Evolutionary conservation across 345 rosid genomes (phyloP).

Genomic region (Combretum micranthum): DNA sequence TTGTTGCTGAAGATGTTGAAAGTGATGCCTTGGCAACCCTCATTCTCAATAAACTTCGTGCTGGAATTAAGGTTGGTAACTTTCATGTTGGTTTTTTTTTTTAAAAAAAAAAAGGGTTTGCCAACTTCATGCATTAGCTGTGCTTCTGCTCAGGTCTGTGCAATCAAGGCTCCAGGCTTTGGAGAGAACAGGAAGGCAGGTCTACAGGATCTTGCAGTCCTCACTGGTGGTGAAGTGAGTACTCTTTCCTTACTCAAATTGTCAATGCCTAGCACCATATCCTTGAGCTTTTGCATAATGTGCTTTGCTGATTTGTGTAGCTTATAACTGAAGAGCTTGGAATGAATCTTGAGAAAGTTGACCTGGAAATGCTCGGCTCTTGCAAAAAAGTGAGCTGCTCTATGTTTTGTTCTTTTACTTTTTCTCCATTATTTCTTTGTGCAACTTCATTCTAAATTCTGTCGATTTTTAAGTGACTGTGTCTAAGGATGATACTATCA

Average conservation of each 20-base stretch:
- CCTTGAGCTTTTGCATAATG: not conserved
- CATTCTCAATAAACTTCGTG: constrained; percentile 88
- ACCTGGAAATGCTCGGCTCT: constrained; percentile 71
- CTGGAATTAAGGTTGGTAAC: constrained; percentile 76
- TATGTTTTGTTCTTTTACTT: not conserved
- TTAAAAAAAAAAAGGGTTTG: not conserved
- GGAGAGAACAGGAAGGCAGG: constrained; percentile 90
- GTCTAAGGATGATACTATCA: constrained; percentile 85
- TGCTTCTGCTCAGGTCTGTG: constrained; percentile 54
- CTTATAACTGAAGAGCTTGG: constrained; percentile 93
- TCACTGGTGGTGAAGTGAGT: constrained; percentile 87
- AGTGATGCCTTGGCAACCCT: constrained; percentile 89
- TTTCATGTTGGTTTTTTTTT: not conserved
- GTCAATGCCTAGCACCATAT: too few species aligned
- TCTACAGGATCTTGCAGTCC: constrained; percentile 80
- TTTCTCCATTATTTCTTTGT: not conserved
- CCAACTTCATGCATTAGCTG: constrained; percentile 5
- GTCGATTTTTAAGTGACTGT: constrained; percentile 43
- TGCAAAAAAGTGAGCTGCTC: constrained; percentile 71
- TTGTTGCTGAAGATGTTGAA: constrained; percentile 94
- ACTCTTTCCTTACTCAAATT: not conserved
- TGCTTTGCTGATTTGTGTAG: constrained; percentile 23
- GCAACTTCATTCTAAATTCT: constrained; percentile 2
- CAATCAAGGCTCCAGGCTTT: constrained; percentile 96
- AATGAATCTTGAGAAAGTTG: constrained; percentile 85